Evolutionary conservation across 768 basidiomycete genomes (phyloP), one percentile per base, ranked within the genome.

Genomic region (Mycena belliarum): DNA sequence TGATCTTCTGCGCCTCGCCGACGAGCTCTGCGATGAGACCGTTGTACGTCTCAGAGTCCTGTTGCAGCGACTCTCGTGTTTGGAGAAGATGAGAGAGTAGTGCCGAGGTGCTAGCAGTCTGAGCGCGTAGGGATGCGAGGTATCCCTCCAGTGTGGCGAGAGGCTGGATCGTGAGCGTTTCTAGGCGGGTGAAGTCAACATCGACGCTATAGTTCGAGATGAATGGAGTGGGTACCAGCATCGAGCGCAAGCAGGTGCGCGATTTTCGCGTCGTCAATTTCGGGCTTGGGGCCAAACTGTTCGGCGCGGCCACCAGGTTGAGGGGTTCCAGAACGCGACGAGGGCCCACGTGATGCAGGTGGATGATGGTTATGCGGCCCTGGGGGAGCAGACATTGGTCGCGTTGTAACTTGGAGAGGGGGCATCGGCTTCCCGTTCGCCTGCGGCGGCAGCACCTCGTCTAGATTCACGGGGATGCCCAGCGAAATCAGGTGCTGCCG

Each of bases 401-500:
- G 82, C 21, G 93, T 94, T 26, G 83, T 84, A 48, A 97, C 91
- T 61, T 93, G 86, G 41, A 96, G 77, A 20, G 87, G 81, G 3
- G 95, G 95, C 33, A 96, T 77, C 7, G 82, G 75, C 65, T 85
- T 88, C 42, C 82, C 80, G 57, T 77, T 82, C 9, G 81, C 77
- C 29, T 32, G 29, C 29, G 29, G 29, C 4, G 62, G 89, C 38
- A 92, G 76, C 9, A 96, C 86, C 75, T 98, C 95, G 69, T 98
- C 95, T 7, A 98, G 79, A 68, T 98, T 98, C 50, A 98, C 91
- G 4, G 95, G 95, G 44, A 98, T 88, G 23, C 95, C 95, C 24
- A 98, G 84, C 14, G 92, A 75, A 59, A 96, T 96, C 46, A 98
- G 79, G 66, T 97, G 93, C 68, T 94, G 93, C 46, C 94, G 79